Evolutionary conservation across 2,329 filamentous ascomycete genomes (phyloP).

Genomic region (Apiospora koreana): DNA sequence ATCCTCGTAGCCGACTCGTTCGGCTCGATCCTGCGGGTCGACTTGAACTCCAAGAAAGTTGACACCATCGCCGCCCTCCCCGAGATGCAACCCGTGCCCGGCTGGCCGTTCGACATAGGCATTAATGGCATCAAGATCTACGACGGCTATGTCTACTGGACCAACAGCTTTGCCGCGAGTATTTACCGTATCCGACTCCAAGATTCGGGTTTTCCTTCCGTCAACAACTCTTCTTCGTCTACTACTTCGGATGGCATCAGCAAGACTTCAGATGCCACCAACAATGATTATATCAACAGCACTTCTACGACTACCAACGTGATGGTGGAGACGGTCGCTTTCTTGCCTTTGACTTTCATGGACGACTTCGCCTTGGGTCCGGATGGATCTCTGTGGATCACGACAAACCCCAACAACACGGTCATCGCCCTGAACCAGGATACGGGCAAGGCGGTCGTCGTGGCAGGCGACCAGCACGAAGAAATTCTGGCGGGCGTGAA

Average conservation of each 20-base stretch:
- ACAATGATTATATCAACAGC: too few species aligned
- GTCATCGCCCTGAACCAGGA: not conserved
- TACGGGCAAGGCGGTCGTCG: not conserved
- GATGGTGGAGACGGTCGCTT: not conserved
- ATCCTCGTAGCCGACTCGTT: slow-evolving; percentile 22
- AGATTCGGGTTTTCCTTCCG: not conserved
- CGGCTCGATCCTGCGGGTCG: slow-evolving; percentile 26
- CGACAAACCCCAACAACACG: slow-evolving; percentile 13
- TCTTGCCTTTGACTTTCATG: not conserved
- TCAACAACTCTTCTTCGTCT: not conserved
- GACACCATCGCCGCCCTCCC: slow-evolving; percentile 22
- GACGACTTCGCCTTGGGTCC: not conserved
- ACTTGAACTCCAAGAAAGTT: slow-evolving; percentile 20
- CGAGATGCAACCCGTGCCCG: slow-evolving; percentile 22
- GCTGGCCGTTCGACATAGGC: slow-evolving; percentile 17
- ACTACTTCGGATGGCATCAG: not conserved
- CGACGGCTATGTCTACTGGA: slow-evolving; percentile 24
- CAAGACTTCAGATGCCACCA: too few species aligned
- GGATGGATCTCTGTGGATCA: not conserved
- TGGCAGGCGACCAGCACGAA: slow-evolving; percentile 13
- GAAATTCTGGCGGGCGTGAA: slow-evolving; percentile 23
- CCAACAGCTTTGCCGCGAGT: slow-evolving; percentile 18
- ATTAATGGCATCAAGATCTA: slow-evolving; percentile 26
- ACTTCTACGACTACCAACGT: too few species aligned
- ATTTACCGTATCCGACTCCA: slow-evolving; percentile 20